These are phyloP conservation scores for Pseudogymnoascus destructans DNA, from an alignment of 2,329 filamentous ascomycete species.

Conservation along the genomic window DNA sequence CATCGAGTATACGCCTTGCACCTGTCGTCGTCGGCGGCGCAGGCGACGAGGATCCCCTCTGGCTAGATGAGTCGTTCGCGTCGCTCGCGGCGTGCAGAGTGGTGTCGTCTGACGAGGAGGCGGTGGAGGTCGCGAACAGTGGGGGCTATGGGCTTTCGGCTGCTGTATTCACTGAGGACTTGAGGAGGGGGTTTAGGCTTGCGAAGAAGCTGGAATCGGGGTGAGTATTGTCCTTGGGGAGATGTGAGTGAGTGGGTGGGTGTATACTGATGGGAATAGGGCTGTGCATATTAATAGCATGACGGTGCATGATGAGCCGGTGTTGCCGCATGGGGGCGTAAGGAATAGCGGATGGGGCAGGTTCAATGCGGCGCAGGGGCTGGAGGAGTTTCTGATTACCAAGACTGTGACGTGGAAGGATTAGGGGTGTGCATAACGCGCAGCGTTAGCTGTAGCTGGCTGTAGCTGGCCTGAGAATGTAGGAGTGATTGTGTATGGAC, in stretches of 20 bases:
- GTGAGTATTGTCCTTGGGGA: not conserved
- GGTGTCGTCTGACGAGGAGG: conserved; percentile 30
- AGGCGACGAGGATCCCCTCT: conserved; percentile 25
- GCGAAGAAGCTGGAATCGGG: conserved; percentile 12
- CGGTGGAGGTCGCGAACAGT: conserved; percentile 29
- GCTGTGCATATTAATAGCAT: conserved; percentile 39
- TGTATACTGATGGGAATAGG: conserved; percentile 15
- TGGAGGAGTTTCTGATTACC: conserved; percentile 33
- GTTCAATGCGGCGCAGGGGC: conserved; percentile 33
- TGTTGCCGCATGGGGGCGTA: conserved; percentile 35
- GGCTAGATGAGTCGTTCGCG: conserved; percentile 27
- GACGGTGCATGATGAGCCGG: conserved; percentile 36
- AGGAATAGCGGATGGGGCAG: conserved; percentile 37
- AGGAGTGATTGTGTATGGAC: not conserved
- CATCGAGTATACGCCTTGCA: conserved; percentile 14
- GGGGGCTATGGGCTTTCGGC: conserved; percentile 30
- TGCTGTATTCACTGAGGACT: conserved; percentile 27
- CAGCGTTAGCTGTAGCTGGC: not conserved
- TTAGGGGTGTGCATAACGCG: not conserved
- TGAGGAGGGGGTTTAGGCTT: conserved; percentile 13
- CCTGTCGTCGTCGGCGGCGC: conserved; percentile 19
- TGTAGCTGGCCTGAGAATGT: not conserved
- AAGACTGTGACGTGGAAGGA: conserved; percentile 29
- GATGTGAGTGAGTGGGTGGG: not conserved
- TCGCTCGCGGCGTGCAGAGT: conserved; percentile 23